Evolutionary conservation across 1,284 basidiomycete species (phyloP).

Genomic region (Naganishia sp.): DNA sequence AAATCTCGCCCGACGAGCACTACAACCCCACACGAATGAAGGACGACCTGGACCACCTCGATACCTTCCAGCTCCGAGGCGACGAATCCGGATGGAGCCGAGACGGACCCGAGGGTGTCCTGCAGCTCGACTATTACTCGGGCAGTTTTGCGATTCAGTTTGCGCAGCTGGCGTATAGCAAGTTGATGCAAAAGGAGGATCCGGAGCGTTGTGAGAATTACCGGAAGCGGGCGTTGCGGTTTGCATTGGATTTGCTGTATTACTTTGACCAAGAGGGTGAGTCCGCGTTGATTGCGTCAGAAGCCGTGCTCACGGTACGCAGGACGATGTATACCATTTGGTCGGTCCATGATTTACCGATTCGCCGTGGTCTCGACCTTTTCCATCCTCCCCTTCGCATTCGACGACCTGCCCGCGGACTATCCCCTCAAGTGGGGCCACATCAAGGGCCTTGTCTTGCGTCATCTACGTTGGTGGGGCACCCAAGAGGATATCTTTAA

Average conservation of each 20-base stretch:
- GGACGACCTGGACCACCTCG: conserved; percentile 71
- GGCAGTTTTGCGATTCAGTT: conserved; percentile 77
- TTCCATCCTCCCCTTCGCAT: conserved; percentile 65
- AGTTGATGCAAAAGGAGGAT: conserved; percentile 60
- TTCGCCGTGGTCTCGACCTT: conserved; percentile 77
- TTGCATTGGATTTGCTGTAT: conserved; percentile 69
- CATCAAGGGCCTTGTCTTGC: conserved; percentile 69
- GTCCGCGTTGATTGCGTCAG: conserved; percentile 17
- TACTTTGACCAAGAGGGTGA: conserved; percentile 72
- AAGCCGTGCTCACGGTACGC: conserved; percentile 5
- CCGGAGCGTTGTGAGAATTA: conserved; percentile 67
- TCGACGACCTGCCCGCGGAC: conserved; percentile 59
- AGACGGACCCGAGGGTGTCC: conserved; percentile 72
- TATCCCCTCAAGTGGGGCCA: conserved; percentile 69
- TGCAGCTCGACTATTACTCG: conserved; percentile 77
- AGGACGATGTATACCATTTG: conserved; percentile 75
- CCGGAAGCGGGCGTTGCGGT: conserved; percentile 63
- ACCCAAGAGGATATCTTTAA: conserved; percentile 59
- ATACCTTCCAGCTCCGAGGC: conserved; percentile 71
- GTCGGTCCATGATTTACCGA: conserved; percentile 72
- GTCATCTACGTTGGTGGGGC: conserved; percentile 71
- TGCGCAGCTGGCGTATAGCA: conserved; percentile 70
- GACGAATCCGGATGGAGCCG: conserved; percentile 66
- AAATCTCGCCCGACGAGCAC: conserved; percentile 61
- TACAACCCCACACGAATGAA: conserved; percentile 67